These are phyloP conservation scores for Ganoderma lucidum DNA, from an alignment of 1,284 basidiomycete genomes.

Conservation along the genomic window DNA sequence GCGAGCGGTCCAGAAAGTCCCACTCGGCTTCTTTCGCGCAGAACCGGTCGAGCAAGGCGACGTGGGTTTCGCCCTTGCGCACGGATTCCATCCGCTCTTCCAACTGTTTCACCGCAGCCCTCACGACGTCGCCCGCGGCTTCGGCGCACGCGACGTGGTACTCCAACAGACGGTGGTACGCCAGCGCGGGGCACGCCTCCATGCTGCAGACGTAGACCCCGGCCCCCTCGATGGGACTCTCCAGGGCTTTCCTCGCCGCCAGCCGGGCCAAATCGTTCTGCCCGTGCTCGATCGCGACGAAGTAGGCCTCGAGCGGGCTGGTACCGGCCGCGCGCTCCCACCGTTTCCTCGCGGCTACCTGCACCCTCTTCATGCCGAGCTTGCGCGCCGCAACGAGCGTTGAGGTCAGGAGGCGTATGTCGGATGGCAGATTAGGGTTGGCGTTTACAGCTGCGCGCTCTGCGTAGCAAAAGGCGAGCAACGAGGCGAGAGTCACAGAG, in stretches of 20 bases:
- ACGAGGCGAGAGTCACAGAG: not conserved
- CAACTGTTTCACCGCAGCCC: not conserved
- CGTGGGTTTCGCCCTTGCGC: too few relatives aligned
- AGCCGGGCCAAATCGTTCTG: not conserved
- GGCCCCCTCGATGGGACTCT: not conserved
- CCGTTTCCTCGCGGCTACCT: not conserved
- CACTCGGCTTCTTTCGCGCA: too few relatives aligned
- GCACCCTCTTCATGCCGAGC: slow-evolving; percentile 6
- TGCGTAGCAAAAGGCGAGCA: slow-evolving; percentile 12
- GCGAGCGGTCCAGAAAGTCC: not conserved
- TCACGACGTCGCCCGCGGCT: not conserved
- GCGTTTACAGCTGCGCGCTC: too few relatives aligned
- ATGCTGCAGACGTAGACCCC: not conserved
- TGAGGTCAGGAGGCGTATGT: not conserved
- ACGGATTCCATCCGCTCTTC: not conserved
- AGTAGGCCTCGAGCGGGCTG: not conserved
- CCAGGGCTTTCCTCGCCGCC: not conserved
- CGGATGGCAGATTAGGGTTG: not conserved
- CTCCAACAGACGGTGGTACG: slow-evolving; percentile 9
- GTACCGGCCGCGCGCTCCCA: not conserved
- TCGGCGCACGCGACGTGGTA: slow-evolving; percentile 5
- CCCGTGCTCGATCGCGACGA: not conserved
- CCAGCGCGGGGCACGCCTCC: slow-evolving; percentile 7
- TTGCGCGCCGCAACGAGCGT: slow-evolving; percentile 9
- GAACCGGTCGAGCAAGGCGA: too few relatives aligned